A percentile compares a stretch with the other conserved stretches of the same genome.
Conservation (phyloP, 306 rosid genomes). For the Phaseolus lunatus region DNA sequence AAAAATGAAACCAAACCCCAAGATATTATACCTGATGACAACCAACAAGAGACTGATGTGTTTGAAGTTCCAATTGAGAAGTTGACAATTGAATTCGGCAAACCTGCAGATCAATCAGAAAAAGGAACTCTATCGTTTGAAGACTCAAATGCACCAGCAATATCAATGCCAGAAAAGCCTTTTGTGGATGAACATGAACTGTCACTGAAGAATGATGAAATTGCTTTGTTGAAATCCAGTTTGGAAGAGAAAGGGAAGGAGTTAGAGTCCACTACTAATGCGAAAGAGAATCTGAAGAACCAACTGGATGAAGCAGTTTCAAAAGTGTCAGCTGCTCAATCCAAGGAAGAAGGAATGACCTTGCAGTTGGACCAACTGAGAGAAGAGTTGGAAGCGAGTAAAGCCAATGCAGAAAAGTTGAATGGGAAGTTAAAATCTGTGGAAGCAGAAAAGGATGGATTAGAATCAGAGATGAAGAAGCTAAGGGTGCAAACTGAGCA, state of each 20-base stretch:
- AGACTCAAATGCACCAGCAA: constrained; percentile 40
- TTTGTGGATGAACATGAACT: constrained; percentile 54
- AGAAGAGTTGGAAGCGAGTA: constrained; percentile 65
- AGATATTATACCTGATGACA: constrained; percentile 51
- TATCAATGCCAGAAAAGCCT: constrained; percentile 53
- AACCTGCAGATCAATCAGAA: constrained; percentile 46
- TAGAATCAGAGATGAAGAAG: constrained; percentile 84
- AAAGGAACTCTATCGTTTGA: constrained; percentile 54
- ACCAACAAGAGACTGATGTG: constrained; percentile 74
- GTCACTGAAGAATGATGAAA: constrained; percentile 58
- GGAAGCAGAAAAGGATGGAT: constrained; percentile 63
- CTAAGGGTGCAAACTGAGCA: constrained; percentile 87
- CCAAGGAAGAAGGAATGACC: constrained; percentile 60
- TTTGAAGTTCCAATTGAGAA: constrained; percentile 78
- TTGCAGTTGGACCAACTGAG: constrained; percentile 52
- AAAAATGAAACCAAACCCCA: constrained; percentile 39
- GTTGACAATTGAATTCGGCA: constrained; percentile 47
- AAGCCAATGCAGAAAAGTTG: constrained; percentile 50
- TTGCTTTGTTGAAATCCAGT: constrained; percentile 50
- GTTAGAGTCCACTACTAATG: constrained; percentile 47
- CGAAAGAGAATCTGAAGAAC: constrained; percentile 61
- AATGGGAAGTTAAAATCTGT: constrained; percentile 59
- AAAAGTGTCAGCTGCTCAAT: constrained; percentile 54
- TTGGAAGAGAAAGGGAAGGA: constrained; percentile 69
- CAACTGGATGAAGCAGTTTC: constrained; percentile 58